These are phyloP conservation scores for Lasiodiplodia hormozganensis DNA, from an alignment of 2,329 filamentous ascomycete species.

Conservation along the genomic window DNA sequence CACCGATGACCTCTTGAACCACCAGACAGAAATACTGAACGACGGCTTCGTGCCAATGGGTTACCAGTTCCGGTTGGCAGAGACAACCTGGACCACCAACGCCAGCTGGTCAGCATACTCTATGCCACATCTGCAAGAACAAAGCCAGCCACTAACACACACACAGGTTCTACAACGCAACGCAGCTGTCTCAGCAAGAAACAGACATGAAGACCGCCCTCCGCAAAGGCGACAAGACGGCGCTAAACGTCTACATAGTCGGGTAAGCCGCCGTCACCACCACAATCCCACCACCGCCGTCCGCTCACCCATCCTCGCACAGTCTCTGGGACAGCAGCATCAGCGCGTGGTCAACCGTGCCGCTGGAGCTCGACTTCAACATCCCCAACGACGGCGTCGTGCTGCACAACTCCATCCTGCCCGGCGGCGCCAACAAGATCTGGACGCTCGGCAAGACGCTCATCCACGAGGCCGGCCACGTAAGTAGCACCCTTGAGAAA, in stretches of 20 bases:
- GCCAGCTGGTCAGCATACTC: conserved; percentile 44
- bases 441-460: conserved; percentile 50
- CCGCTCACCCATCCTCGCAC: not conserved
- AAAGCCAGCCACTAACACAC: not conserved
- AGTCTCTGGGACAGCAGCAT: conserved; percentile 34
- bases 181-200: conserved; percentile 35
- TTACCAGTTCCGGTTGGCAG: conserved; percentile 54
- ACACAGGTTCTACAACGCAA: conserved; percentile 9
- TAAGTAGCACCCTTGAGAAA: not conserved
- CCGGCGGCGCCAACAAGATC: conserved; percentile 44
- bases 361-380: conserved; percentile 13
- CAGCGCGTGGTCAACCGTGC: conserved; percentile 37
- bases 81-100: conserved; percentile 57
- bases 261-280: conserved; percentile 28
- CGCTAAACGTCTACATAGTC: conserved; percentile 44
- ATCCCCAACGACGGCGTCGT: conserved; percentile 51
- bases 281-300: not conserved
- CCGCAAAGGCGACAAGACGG: conserved; percentile 53
- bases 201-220: conserved; percentile 55
- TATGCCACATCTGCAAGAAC: not conserved
- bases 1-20: conserved; percentile 33
- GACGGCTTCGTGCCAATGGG: conserved; percentile 52
- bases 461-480: conserved; percentile 56
- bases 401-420: conserved; percentile 47
- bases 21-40: conserved; percentile 58